These are phyloP conservation scores for Pharnaceum exiguum DNA, from an alignment of 148 eudicot genomes.

Conservation along the genomic window DNA sequence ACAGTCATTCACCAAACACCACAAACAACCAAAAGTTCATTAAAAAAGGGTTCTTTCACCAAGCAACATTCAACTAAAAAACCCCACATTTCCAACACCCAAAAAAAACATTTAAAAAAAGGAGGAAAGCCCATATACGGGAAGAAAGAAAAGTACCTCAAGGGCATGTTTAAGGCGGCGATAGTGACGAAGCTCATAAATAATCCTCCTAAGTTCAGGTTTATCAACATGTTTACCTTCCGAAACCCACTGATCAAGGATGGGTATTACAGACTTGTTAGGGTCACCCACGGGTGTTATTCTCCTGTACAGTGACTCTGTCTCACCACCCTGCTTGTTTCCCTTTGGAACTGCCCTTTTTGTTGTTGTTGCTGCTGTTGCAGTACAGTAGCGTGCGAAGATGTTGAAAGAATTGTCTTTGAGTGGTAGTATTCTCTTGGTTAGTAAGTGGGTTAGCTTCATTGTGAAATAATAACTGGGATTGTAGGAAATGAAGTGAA, in stretches of 20 bases:
- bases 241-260: constrained; percentile 31
- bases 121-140: background rate
- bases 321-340: background rate
- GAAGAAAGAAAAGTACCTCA: constrained; percentile 17
- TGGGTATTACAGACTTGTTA: constrained; percentile 21
- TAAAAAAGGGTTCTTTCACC: background rate
- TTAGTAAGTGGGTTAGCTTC: background rate
- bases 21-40: background rate
- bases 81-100: background rate
- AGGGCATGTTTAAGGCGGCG: constrained; percentile 33
- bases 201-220: constrained; percentile 12
- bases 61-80: background rate
- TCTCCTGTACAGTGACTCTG: constrained; percentile 27
- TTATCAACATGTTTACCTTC: constrained; percentile 18
- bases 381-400: too few relatives aligned
- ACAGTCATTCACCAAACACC: too few relatives aligned
- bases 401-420: too few relatives aligned
- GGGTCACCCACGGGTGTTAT: constrained; percentile 21
- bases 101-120: background rate
- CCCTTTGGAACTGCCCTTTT: background rate
- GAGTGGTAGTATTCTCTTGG: background rate
- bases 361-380: too few relatives aligned
- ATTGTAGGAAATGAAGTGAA: too few relatives aligned
- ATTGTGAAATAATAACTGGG: too few relatives aligned
- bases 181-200: constrained; percentile 24